Evolutionary conservation across 1,284 basidiomycete species (phyloP), one percentile per base, ranked within the genome.

Genomic region (Irpex lacteus): DNA sequence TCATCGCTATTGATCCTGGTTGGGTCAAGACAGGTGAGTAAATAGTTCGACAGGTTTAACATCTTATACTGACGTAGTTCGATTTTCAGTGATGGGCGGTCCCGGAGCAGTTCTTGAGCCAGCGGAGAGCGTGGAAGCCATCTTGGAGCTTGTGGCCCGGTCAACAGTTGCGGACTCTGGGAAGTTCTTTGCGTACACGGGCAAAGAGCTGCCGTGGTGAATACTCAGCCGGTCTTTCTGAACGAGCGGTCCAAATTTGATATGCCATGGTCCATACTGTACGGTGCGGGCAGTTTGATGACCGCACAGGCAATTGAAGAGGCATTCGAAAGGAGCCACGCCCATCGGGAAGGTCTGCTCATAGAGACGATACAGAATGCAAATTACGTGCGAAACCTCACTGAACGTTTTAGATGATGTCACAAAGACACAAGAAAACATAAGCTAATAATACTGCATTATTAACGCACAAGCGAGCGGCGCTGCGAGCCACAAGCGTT

Each of bases 1-100:
- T 65, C 0, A 63, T 74, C 32, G 60, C 68, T 4, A 36, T 76
- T 3, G 73, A 75, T 60, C 73, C 74, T 9, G 74, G 71, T 1
- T 76, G 72, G 70, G 72, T 76, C 13, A 77, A 74, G 69, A 78
- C 73, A 8, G 71, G 74, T 75, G 53, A 50, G 69, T 4, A 26
- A 62, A 13, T 56, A 18, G 1, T 18, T 26, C 26, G 26, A 26
- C 26, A 26, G 26, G 26, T 26, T 26, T 26, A 26, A 26, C 26
- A 26, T 26, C 26, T 26, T 26, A 26, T 26, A 26, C 26, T 26
- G 3, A 26, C 26, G 26, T 26, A 4, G 26, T 26, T 26, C 26
- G 26, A 4, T 26, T 26, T 26, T 36, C 63, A 73, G 73, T 70
- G 21, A 73, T 78, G 75, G 76, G 76, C 19, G 77, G 77, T 1